These are phyloP conservation scores for Hymenoscyphus occultus DNA, from an alignment of 2,329 filamentous ascomycete species.

Conservation along the genomic window DNA sequence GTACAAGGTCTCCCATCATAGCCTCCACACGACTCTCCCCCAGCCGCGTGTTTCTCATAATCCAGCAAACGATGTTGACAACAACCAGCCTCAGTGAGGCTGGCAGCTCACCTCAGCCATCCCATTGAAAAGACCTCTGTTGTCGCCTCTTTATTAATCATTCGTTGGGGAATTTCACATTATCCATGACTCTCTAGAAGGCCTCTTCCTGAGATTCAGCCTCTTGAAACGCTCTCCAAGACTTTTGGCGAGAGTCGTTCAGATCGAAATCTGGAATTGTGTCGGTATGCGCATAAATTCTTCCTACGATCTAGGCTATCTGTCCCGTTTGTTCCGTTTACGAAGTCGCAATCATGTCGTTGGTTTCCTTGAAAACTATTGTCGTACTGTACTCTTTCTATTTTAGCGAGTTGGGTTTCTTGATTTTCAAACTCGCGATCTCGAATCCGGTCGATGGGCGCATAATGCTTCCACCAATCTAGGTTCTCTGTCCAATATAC, in stretches of 20 bases:
- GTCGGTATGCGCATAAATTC: neutral
- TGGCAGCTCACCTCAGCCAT: neutral
- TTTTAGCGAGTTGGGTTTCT: neutral
- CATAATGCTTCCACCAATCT: no score
- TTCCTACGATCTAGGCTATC: neutral
- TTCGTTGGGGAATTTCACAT: neutral
- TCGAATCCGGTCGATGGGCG: no score
- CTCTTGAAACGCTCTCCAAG: neutral
- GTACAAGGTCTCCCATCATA: no score
- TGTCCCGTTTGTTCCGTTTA: neutral
- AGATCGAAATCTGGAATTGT: neutral
- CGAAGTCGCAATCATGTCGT: neutral
- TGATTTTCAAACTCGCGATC: no score
- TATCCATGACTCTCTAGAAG: neutral
- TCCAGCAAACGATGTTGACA: no score
- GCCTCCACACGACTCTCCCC: no score
- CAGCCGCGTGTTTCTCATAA: no score
- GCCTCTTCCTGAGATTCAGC: neutral
- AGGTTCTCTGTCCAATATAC: no score
- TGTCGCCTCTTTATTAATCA: neutral
- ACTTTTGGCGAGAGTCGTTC: neutral
- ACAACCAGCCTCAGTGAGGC: neutral
- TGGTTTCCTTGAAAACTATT: neutral
- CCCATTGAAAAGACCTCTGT: neutral
- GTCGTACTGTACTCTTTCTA: neutral